Base-by-base conservation (phyloP, 2,329 filamentous ascomycete genomes). In the Pseudogymnoascus sp. region DNA sequence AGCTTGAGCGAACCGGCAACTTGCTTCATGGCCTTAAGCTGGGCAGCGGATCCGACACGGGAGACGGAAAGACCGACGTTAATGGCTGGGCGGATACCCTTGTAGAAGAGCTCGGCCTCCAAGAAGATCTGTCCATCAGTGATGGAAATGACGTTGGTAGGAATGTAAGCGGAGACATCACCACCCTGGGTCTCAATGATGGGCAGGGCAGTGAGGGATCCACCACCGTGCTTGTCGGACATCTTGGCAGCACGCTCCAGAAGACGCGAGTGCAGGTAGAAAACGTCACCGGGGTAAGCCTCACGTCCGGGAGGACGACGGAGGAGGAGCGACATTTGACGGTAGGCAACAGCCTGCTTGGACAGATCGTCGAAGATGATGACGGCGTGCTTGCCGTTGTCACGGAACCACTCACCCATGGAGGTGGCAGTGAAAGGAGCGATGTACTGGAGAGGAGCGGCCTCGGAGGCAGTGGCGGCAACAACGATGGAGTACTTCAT, bases 21-120 rank as follows among this genome's bases (percentile, higher is more conserved):
- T 86, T 99, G 95, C 88, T 99, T 99, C 95, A 99, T 99, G 83
- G 95, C 93, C 91, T 97, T 99, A 80, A 97, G 87, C 87, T 99
- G 95, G 78, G 95, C 95, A 79, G 95, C 91, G 76, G 95, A 99
- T 79, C 95, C 95, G 88, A 99, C 95, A 91, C 95, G 95, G 73
- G 95, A 99, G 74, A 99, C 95, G 75, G 95, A 99, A 74, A 99
- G 91, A 95, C 95, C 95, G 90, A 99, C 95, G 87, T 99, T 99
- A 81, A 99, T 99, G 83, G 95, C 95, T 75, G 95, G 95, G 77
- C 95, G 93, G 81, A 99, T 83, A 96, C 95, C 95, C 91, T 99
- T 99, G 91, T 97, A 97, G 90, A 97, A 99, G 70, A 97, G 86
- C 82, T 99, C 95, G 72, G 93, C 82, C 83, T 99, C 95, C 84